Percentiles rank a stretch among this genome's conserved stretches.
These are phyloP conservation scores for Ampelocalamus luodianensis DNA, from an alignment of 176 grass and related monocot genomes.

Conservation along the genomic window DNA sequence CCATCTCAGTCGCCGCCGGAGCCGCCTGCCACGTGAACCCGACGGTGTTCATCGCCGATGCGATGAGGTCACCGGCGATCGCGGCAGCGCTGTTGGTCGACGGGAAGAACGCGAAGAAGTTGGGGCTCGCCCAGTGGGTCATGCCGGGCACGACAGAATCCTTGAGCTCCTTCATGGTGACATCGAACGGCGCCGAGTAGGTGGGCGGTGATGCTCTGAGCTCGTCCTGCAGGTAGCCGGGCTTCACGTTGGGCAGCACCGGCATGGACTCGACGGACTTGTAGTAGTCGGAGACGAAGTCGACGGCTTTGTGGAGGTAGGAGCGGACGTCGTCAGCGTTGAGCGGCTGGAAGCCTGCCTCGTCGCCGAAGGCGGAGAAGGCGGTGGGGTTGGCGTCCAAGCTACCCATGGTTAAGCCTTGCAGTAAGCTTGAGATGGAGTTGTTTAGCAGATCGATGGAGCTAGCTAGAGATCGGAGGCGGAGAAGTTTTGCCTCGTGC, in stretches of 20 bases:
- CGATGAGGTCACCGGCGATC: constrained; percentile 59
- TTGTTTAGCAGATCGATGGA: too few species aligned
- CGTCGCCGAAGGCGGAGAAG: constrained; percentile 30
- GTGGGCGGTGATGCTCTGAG: too few species aligned
- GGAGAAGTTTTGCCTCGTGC: too few species aligned
- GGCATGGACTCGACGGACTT: constrained; percentile 44
- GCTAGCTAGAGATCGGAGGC: too few species aligned
- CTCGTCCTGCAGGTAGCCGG: constrained; percentile 14
- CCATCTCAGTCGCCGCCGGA: constrained; percentile 55
- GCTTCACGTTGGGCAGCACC: constrained; percentile 31
- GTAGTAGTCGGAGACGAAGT: constrained; percentile 55
- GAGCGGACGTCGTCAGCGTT: constrained; percentile 42
- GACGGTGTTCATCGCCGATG: constrained; percentile 65
- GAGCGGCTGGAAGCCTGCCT: constrained; percentile 32
- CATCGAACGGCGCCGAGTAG: constrained; percentile 28
- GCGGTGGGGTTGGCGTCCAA: constrained; percentile 16
- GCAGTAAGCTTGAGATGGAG: too few species aligned
- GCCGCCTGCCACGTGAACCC: constrained; percentile 66
- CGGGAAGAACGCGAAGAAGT: constrained; percentile 69
- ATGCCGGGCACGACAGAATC: constrained; percentile 48
- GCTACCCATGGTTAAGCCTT: constrained; percentile 24
- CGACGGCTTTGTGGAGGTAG: constrained; percentile 39
- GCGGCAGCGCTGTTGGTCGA: constrained; percentile 60
- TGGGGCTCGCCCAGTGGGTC: constrained; percentile 70
- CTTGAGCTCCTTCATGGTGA: constrained; percentile 34